Conservation (phyloP, 2,329 filamentous ascomycete genomes). For the Monosporascus sp. region DNA sequence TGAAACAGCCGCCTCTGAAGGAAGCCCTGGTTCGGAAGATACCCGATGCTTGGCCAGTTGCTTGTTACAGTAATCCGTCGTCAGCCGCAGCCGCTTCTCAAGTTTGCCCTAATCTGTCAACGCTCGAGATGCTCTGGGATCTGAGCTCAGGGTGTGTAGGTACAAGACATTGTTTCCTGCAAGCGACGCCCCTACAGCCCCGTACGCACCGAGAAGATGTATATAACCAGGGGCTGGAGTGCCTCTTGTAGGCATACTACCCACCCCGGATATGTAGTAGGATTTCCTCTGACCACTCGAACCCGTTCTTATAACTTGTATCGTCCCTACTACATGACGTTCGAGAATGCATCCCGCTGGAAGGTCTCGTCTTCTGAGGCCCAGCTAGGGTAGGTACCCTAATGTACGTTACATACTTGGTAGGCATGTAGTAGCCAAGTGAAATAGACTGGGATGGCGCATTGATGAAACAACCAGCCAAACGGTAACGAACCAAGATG, state of each 20-base stretch:
- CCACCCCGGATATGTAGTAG: too few relatives aligned
- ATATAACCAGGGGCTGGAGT: too few relatives aligned
- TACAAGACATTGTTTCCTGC: too few relatives aligned
- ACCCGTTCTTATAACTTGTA: too few relatives aligned
- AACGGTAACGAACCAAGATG: not conserved
- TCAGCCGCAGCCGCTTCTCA: not conserved
- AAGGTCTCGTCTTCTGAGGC: not conserved
- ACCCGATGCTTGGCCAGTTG: not conserved
- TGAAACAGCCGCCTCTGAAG: not conserved
- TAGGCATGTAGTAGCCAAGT: not conserved
- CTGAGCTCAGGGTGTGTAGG: too few relatives aligned
- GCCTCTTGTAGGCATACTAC: too few relatives aligned
- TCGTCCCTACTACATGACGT: too few relatives aligned
- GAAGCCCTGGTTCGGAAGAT: not conserved
- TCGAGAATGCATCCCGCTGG: too few relatives aligned
- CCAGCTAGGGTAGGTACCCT: not conserved
- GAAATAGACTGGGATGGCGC: not conserved
- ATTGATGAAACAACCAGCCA: not conserved
- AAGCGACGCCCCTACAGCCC: too few relatives aligned
- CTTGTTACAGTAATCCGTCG: not conserved
- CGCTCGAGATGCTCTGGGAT: not conserved
- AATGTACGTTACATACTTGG: not conserved
- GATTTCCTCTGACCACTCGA: too few relatives aligned
- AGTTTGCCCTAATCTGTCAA: not conserved
- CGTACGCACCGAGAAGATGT: too few relatives aligned